Evolutionary conservation across 2,329 filamentous ascomycete genomes (phyloP).

Genomic region (Paraphoma sp.): DNA sequence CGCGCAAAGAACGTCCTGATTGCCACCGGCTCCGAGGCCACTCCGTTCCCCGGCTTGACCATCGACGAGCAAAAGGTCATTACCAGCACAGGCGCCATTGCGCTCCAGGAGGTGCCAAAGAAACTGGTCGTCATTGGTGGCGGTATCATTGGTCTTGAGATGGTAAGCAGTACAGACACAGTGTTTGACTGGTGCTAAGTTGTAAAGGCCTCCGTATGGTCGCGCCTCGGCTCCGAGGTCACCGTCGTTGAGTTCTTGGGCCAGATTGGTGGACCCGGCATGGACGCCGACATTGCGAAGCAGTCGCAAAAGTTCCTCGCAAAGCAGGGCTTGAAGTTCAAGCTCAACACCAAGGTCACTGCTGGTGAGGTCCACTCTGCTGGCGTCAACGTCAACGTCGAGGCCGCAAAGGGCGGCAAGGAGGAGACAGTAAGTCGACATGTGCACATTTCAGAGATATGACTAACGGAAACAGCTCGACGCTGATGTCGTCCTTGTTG

Average conservation of each 20-base stretch:
- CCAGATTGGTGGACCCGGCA: slow-evolving; percentile 96
- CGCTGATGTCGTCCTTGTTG: slow-evolving; percentile 93
- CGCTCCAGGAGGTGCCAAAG: slow-evolving; percentile 89
- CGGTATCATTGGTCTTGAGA: slow-evolving; percentile 98
- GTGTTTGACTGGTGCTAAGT: slow-evolving; percentile 23
- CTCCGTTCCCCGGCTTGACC: slow-evolving; percentile 92
- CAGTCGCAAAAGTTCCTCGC: slow-evolving; percentile 87
- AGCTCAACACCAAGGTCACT: slow-evolving; percentile 93
- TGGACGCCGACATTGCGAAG: slow-evolving; percentile 95
- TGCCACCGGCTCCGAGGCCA: slow-evolving; percentile 92
- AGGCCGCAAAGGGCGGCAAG: slow-evolving; percentile 96
- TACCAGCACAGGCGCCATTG: slow-evolving; percentile 93
- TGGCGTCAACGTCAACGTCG: slow-evolving; percentile 80
- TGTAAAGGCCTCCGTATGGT: slow-evolving; percentile 84
- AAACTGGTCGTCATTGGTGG: slow-evolving; percentile 97
- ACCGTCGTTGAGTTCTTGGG: slow-evolving; percentile 96
- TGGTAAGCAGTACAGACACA: slow-evolving; percentile 62
- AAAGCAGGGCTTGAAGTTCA: slow-evolving; percentile 99
- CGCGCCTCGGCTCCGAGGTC: slow-evolving; percentile 88
- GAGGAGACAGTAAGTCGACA: slow-evolving; percentile 74
- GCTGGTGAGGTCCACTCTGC: slow-evolving; percentile 82
- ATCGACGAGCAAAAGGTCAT: slow-evolving; percentile 98
- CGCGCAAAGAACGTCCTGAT: slow-evolving; percentile 97
- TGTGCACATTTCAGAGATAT: neutral
- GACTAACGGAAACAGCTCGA: slow-evolving; percentile 69